Evolutionary conservation across 345 rosid species (phyloP).

Genomic region (Dipteronia sinensis): DNA sequence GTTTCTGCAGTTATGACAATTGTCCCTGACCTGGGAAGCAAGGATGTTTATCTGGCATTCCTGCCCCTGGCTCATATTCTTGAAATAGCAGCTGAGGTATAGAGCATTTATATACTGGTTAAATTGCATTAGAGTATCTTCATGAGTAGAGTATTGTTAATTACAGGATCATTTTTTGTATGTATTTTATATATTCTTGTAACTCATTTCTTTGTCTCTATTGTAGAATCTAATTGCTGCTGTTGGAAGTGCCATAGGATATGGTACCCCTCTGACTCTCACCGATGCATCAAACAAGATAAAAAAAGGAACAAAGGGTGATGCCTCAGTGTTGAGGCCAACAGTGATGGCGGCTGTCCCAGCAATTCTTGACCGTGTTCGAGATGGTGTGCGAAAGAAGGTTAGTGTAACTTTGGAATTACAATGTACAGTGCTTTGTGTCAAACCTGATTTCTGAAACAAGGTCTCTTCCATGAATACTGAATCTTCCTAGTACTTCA

Average conservation of each 20-base stretch:
- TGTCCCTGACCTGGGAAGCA: conserved; percentile 83
- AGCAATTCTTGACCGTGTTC: conserved; percentile 97
- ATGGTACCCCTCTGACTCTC: conserved; percentile 93
- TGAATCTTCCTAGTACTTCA: conserved; percentile 36
- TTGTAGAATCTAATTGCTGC: conserved; percentile 76
- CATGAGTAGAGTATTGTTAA: not conserved
- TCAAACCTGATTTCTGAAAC: conserved; percentile 8
- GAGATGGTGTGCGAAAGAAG: conserved; percentile 97
- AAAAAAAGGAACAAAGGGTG: conserved; percentile 89
- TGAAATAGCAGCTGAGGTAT: conserved; percentile 95
- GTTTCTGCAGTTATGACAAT: conserved; percentile 92
- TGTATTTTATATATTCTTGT: conserved; percentile 11
- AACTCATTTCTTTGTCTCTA: conserved; percentile 20
- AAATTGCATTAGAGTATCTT: conserved; percentile 1
- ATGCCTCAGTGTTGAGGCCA: conserved; percentile 77
- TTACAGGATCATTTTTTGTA: not conserved
- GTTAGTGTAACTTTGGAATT: conserved; percentile 33
- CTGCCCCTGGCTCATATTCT: conserved; percentile 96
- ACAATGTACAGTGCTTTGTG: not conserved
- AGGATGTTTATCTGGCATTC: conserved; percentile 85
- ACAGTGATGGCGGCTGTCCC: conserved; percentile 98
- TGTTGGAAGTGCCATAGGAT: conserved; percentile 93
- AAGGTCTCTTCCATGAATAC: not conserved
- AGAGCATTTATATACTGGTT: conserved; percentile 12
- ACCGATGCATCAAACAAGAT: conserved; percentile 95